phyloP scores from a whole-genome alignment of 2,329 filamentous ascomycete genomes.

The Ambrosiella cleistominuta region DNA sequence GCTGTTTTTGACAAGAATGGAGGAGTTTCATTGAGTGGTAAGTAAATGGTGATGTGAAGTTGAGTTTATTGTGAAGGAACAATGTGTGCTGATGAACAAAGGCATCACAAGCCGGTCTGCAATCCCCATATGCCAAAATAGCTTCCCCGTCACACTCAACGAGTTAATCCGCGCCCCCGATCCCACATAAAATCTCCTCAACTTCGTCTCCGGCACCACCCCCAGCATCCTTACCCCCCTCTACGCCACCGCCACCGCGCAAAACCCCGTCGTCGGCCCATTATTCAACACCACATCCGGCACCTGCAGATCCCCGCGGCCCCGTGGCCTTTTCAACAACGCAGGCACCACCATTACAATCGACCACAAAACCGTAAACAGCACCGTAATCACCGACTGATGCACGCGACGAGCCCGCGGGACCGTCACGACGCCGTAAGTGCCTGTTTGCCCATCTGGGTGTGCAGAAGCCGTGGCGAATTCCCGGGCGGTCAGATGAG shows the following conservation, averaged over 20 bases:
- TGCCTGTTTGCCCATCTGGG: slow-evolving; percentile 20
- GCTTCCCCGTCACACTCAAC: slow-evolving; percentile 67
- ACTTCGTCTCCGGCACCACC: slow-evolving; percentile 31
- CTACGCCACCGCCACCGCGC: slow-evolving; percentile 41
- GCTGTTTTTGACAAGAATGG: no score
- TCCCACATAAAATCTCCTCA: slow-evolving; percentile 74
- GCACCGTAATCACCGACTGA: slow-evolving; percentile 59
- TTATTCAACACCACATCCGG: slow-evolving; percentile 72
- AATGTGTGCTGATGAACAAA: no score
- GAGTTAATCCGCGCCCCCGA: slow-evolving; percentile 75
- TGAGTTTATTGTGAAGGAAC: no score
- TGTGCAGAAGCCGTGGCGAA: neutral
- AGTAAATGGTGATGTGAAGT: no score
- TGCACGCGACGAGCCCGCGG: slow-evolving; percentile 67
- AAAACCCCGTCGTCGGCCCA: slow-evolving; percentile 73
- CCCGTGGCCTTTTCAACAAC: slow-evolving; percentile 25
- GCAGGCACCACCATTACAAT: slow-evolving; percentile 43
- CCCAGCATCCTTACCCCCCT: slow-evolving; percentile 30
- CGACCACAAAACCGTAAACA: slow-evolving; percentile 48
- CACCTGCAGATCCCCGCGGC: slow-evolving; percentile 22
- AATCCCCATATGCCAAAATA: slow-evolving; percentile 46
- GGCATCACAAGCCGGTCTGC: slow-evolving; percentile 65
- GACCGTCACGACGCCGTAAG: slow-evolving; percentile 49
- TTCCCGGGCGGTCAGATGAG: slow-evolving; percentile 41
- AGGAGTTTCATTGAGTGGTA: no score